These are phyloP conservation scores for Melanogaster broomeanus DNA, from an alignment of 768 basidiomycete genomes.

Conservation along the genomic window DNA sequence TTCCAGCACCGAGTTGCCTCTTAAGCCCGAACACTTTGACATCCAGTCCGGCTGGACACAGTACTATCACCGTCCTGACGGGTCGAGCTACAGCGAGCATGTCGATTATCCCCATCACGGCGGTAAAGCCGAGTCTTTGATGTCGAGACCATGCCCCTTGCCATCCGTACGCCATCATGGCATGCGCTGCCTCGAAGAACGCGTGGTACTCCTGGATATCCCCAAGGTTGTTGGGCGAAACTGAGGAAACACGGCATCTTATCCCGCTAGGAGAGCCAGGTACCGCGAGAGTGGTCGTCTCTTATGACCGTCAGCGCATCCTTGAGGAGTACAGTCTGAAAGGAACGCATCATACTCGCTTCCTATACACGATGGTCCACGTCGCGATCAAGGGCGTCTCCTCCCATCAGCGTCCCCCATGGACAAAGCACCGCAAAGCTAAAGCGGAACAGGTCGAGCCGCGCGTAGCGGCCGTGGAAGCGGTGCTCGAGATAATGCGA, in stretches of 20 bases:
- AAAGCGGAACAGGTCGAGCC: slow-evolving; percentile 57
- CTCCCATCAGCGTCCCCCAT: slow-evolving; percentile 90
- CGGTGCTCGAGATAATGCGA: slow-evolving; percentile 54
- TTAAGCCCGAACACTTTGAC: slow-evolving; percentile 55
- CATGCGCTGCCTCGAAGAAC: slow-evolving; percentile 77
- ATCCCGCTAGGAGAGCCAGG: slow-evolving; percentile 67
- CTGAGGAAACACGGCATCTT: slow-evolving; percentile 60
- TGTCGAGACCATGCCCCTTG: slow-evolving; percentile 91
- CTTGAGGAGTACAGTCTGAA: slow-evolving; percentile 78
- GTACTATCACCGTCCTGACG: slow-evolving; percentile 71
- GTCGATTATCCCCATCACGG: slow-evolving; percentile 68
- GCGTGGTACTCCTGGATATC: slow-evolving; percentile 98
- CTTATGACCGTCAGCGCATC: slow-evolving; percentile 87
- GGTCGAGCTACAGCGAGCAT: slow-evolving; percentile 72
- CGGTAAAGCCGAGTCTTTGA: slow-evolving; percentile 81
- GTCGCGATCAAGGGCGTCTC: slow-evolving; percentile 94
- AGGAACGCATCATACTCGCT: slow-evolving; percentile 70
- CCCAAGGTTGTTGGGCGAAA: slow-evolving; percentile 80
- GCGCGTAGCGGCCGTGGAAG: slow-evolving; percentile 64
- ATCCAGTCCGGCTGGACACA: slow-evolving; percentile 85
- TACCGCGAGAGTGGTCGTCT: slow-evolving; percentile 69
- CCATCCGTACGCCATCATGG: slow-evolving; percentile 83
- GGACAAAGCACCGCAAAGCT: slow-evolving; percentile 83
- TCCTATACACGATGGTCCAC: slow-evolving; percentile 93
- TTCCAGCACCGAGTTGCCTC: slow-evolving; percentile 54